Conservation (phyloP, 192 early-diverging fungal genomes). For the Podila horticola region DNA sequence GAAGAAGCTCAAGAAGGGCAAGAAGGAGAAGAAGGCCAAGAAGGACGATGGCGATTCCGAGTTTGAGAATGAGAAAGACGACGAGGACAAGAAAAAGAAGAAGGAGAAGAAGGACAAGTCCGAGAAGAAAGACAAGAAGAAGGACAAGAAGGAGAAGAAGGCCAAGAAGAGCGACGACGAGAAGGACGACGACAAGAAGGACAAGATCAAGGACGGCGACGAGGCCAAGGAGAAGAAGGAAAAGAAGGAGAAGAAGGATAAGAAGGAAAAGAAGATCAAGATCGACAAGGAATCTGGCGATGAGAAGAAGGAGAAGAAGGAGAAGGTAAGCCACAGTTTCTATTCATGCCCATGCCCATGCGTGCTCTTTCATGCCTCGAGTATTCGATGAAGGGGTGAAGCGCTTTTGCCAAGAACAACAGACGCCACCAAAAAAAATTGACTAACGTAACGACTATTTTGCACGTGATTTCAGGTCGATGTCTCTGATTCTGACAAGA, state of each 20-base stretch:
- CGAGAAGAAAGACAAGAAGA: slow-evolving; percentile 14
- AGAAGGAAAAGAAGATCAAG: slow-evolving; percentile 5
- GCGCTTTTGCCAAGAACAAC: too few species aligned
- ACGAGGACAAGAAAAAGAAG: slow-evolving; percentile 4
- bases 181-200: slow-evolving; percentile 1
- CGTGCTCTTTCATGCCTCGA: too few species aligned
- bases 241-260: background rate
- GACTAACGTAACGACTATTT: background rate
- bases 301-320: background rate
- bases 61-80: background rate
- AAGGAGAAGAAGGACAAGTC: background rate
- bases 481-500: background rate
- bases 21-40: background rate
- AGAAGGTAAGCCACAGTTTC: background rate
- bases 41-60: background rate
- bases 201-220: background rate
- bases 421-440: too few species aligned
- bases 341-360: too few species aligned
- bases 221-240: background rate
- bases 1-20: slow-evolving; percentile 2
- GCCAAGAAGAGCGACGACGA: slow-evolving; percentile 4
- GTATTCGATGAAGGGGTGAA: too few species aligned
- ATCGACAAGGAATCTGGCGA: slow-evolving; percentile 1
- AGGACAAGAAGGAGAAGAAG: slow-evolving; percentile 2
- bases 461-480: background rate